Evolutionary conservation across 768 basidiomycete species (phyloP), one percentile per base, ranked within the genome.

Genomic region (Boletus subcaerulescens): DNA sequence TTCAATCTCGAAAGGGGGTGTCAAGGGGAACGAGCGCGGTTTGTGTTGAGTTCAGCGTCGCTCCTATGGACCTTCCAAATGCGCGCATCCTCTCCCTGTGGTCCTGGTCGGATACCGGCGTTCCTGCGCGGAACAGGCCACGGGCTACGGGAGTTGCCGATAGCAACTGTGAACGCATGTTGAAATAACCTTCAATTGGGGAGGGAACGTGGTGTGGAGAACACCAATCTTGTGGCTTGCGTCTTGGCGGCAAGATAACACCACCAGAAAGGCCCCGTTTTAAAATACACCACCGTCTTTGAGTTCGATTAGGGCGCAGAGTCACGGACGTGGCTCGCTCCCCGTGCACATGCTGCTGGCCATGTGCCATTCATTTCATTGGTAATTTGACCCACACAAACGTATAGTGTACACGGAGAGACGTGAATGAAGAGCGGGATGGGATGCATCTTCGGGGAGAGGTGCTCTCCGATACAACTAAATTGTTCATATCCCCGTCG

Each of bases 121-220:
- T 56, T 61, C 50, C 50, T 55, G 50, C 24, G 13, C 49, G 53
- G 64, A 44, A 65, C 58, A 58, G 60, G 40, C 57, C 3, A 50
- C 48, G 39, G 53, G 33, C 41, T 12, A 36, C 66, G 67, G 69
- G 17, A 60, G 5, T 57, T 71, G 4, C 69, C 69, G 65, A 50
- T 44, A 5, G 15, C 49, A 45, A 43, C 35, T 11, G 40, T 36
- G 44, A 29, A 17, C 39, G 48, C 17, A 31, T 45, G 62, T 42
- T 59, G 57, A 64, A 68, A 61, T 61, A 64, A 59, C 64, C 69
- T 68, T 68, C 48, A 48, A 58, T 24, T 24, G 22, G 64, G 61
- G 66, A 65, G 56, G 62, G 60, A 71, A 68, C 67, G 67, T 68
- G 69, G 58, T 59, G 62, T 69, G 64, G 61, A 68, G 61, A 59